Evolutionary conservation across 2,329 filamentous ascomycete species (phyloP).

Genomic region (Fusarium mangiferae): DNA sequence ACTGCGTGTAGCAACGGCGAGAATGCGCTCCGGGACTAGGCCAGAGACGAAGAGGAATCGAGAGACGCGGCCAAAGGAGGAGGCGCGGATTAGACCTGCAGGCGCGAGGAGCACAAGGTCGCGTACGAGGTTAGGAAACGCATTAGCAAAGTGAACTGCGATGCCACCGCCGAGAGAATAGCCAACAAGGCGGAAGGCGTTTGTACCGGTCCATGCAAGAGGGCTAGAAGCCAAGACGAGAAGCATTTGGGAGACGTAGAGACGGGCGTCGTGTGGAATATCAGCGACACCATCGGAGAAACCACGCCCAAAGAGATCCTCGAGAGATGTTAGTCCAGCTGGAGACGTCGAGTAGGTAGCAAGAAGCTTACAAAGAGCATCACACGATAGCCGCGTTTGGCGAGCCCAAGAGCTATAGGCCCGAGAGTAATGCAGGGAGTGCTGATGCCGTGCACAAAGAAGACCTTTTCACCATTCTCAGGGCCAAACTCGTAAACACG

Average conservation of each 20-base stretch:
- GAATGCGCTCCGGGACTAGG: slow-evolving; percentile 62
- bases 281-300: slow-evolving; percentile 73
- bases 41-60: slow-evolving; percentile 66
- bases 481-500: slow-evolving; percentile 87
- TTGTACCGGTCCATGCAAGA: slow-evolving; percentile 70
- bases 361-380: slow-evolving; percentile 73
- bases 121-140: slow-evolving; percentile 76
- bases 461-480: slow-evolving; percentile 74
- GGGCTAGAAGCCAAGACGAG: slow-evolving; percentile 76
- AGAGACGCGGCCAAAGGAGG: slow-evolving; percentile 61
- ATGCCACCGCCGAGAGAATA: slow-evolving; percentile 88
- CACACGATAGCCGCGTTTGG: slow-evolving; percentile 76
- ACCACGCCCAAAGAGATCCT: slow-evolving; percentile 76
- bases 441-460: slow-evolving; percentile 85
- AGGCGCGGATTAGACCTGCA: slow-evolving; percentile 73
- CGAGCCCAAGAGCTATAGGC: slow-evolving; percentile 73
- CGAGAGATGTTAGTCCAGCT: slow-evolving; percentile 1
- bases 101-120: slow-evolving; percentile 82
- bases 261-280: slow-evolving; percentile 75
- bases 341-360: slow-evolving; percentile 2
- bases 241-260: slow-evolving; percentile 79
- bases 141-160: slow-evolving; percentile 76
- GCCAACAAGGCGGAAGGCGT: slow-evolving; percentile 74
- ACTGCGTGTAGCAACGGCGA: slow-evolving; percentile 59
- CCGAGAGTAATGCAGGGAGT: slow-evolving; percentile 81